These are phyloP conservation scores for Hysterangium stoloniferum DNA, from an alignment of 768 basidiomycete genomes.

Conservation along the genomic window DNA sequence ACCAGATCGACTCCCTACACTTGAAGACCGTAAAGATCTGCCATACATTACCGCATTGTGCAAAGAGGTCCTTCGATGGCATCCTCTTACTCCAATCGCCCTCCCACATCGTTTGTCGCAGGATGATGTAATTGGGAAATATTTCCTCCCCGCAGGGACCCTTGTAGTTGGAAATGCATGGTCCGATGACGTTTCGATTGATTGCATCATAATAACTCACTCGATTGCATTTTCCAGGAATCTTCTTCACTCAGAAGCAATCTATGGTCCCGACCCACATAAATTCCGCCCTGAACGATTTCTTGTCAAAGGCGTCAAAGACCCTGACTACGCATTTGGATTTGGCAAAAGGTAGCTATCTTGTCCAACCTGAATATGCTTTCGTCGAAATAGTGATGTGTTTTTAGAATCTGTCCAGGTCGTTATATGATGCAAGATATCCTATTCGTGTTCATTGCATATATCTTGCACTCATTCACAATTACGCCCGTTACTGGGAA, in stretches of 20 bases:
- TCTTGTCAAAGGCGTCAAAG: not conserved
- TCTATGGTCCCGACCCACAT: not conserved
- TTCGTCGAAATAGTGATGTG: too few species aligned
- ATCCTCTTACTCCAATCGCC: slow-evolving; percentile 13
- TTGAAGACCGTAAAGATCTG: slow-evolving; percentile 14
- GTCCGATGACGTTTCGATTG: not conserved
- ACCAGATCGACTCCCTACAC: slow-evolving; percentile 2
- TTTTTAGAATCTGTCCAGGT: too few species aligned
- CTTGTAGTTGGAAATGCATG: slow-evolving; percentile 14
- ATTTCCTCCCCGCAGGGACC: slow-evolving; percentile 13
- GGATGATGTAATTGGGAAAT: slow-evolving; percentile 12
- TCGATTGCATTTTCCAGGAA: not conserved
- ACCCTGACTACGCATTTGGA: not conserved
- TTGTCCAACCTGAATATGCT: too few species aligned
- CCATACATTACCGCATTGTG: slow-evolving; percentile 15
- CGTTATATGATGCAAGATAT: too few species aligned
- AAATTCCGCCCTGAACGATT: slow-evolving; percentile 5
- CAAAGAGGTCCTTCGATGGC: slow-evolving; percentile 15
- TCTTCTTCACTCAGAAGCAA: not conserved
- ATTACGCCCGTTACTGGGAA: too few species aligned
- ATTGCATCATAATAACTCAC: not conserved
- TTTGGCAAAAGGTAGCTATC: slow-evolving; percentile 4
- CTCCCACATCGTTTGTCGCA: slow-evolving; percentile 1
- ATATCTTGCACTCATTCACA: too few species aligned
- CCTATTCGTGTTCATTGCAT: too few species aligned